phyloP scores from a whole-genome alignment of 805 yeast genomes.

The Diddensiella transvaalensis region DNA sequence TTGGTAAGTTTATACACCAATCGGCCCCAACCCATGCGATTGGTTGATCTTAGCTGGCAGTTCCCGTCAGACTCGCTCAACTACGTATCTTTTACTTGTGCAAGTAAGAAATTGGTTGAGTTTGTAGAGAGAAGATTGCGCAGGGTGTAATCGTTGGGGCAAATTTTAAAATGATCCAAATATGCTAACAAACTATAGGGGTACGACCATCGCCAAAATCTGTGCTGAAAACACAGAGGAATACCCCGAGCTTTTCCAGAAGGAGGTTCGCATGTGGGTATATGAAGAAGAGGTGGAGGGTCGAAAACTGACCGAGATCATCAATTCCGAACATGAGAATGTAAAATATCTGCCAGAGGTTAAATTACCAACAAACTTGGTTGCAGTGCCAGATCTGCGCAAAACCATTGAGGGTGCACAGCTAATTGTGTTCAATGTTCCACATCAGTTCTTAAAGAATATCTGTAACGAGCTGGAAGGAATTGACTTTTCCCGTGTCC shows the following conservation, averaged over 20 bases:
- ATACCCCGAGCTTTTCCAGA: slow-evolving; percentile 68
- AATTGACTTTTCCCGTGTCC: slow-evolving; percentile 59
- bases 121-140: no score
- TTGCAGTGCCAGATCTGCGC: slow-evolving; percentile 81
- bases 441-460: slow-evolving; percentile 88
- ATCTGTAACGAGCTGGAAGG: slow-evolving; percentile 76
- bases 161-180: background rate
- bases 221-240: slow-evolving; percentile 81
- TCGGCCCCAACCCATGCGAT: no score
- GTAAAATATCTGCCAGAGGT: slow-evolving; percentile 92
- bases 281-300: slow-evolving; percentile 79
- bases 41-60: no score
- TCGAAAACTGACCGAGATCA: slow-evolving; percentile 78
- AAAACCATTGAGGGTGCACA: slow-evolving; percentile 79
- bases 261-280: slow-evolving; percentile 93
- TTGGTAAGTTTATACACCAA: slow-evolving; percentile 54
- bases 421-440: slow-evolving; percentile 87
- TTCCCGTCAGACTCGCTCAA: no score
- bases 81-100: no score
- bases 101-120: no score
- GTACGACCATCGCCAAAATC: slow-evolving; percentile 94
- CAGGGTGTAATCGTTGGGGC: no score
- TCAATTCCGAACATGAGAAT: slow-evolving; percentile 87
- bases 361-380: slow-evolving; percentile 76
- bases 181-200: slow-evolving; percentile 40